Conservation (phyloP, 2,329 filamentous ascomycete species). For the Beauveria sp. region DNA sequence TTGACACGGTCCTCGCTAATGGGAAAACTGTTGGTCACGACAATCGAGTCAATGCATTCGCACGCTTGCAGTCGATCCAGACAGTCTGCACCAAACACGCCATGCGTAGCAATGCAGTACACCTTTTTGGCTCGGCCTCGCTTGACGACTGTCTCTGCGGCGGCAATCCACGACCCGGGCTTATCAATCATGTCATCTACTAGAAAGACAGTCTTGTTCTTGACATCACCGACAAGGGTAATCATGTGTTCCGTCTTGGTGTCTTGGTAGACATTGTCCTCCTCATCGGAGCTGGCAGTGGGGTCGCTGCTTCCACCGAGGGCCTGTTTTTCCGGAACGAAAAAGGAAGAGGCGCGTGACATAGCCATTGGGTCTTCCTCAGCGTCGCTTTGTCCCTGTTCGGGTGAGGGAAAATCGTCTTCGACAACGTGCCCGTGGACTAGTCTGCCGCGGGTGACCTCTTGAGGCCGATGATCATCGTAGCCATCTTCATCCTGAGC, state of each 20-base stretch:
- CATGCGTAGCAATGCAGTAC: conserved; percentile 96
- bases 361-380: conserved; percentile 78
- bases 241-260: conserved; percentile 87
- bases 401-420: conserved; percentile 80
- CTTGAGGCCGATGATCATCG: conserved; percentile 73
- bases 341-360: conserved; percentile 73
- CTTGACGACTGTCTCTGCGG: conserved; percentile 94
- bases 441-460: conserved; percentile 85
- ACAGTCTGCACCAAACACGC: conserved; percentile 83
- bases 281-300: conserved; percentile 77
- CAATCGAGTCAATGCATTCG: conserved; percentile 86
- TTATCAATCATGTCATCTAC: conserved; percentile 99
- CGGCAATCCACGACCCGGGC: conserved; percentile 91
- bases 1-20: conserved; percentile 67
- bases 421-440: conserved; percentile 94
- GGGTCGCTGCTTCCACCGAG: conserved; percentile 82
- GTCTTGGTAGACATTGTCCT: conserved; percentile 81
- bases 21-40: conserved; percentile 96
- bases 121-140: conserved; percentile 85
- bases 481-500: conserved; percentile 44
- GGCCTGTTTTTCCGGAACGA: conserved; percentile 58
- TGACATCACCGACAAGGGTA: conserved; percentile 93
- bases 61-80: conserved; percentile 86
- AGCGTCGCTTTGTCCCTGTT: conserved; percentile 57
- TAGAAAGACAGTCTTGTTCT: conserved; percentile 80